Conservation (phyloP, 495 filamentous ascomycete genomes). For the Neurospora sp. region DNA sequence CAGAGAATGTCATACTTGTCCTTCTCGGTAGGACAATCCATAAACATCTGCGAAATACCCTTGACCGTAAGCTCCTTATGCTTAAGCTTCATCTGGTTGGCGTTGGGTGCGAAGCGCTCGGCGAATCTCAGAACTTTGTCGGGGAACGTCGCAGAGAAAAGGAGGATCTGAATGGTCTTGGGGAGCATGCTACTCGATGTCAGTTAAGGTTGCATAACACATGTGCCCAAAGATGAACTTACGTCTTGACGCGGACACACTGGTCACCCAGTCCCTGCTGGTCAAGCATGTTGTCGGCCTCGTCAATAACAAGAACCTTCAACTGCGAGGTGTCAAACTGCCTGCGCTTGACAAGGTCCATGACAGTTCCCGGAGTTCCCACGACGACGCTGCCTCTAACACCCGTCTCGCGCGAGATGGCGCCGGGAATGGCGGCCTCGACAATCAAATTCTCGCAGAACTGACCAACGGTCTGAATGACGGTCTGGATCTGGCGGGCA, state of each 20-base stretch:
- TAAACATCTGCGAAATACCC: constrained; percentile 92
- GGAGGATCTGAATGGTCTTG: constrained; percentile 63
- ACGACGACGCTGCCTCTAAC: constrained; percentile 71
- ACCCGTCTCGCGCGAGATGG: constrained; percentile 48
- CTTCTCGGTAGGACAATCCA: constrained; percentile 72
- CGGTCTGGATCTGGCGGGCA: constrained; percentile 84
- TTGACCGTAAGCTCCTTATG: constrained; percentile 90
- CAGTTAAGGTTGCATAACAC: constrained; percentile 8
- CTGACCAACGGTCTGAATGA: constrained; percentile 69
- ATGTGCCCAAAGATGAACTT: constrained; percentile 22
- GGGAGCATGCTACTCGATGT: constrained; percentile 51
- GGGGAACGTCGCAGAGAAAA: constrained; percentile 97
- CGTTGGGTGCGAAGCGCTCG: constrained; percentile 63
- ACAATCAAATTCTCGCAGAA: constrained; percentile 65
- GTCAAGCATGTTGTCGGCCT: constrained; percentile 94
- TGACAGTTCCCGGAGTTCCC: constrained; percentile 88
- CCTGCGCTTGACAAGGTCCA: constrained; percentile 69
- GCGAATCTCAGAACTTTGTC: constrained; percentile 74
- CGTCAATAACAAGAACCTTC: constrained; percentile 77
- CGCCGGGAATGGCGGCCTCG: constrained; percentile 69
- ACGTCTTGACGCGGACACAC: constrained; percentile 80
- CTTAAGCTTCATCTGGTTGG: constrained; percentile 80
- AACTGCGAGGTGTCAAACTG: constrained; percentile 55
- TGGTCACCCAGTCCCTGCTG: constrained; percentile 91
- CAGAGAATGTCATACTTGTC: constrained; percentile 84